Evolutionary conservation across 2,329 filamentous ascomycete genomes (phyloP), one percentile per base, ranked within the genome.

Genomic region (Claviceps sp.): DNA sequence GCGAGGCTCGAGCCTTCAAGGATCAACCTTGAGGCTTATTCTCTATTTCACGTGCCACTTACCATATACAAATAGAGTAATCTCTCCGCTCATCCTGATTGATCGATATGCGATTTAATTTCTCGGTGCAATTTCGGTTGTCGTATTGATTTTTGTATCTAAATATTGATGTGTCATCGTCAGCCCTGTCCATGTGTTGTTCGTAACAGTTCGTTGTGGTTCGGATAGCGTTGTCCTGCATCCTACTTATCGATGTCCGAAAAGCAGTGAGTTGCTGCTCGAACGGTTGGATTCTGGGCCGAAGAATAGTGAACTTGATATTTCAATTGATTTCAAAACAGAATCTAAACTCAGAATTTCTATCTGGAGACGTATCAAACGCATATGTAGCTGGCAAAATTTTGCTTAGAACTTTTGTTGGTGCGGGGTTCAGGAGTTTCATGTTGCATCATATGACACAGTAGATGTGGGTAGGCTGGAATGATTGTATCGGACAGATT

Each of bases 21-120:
- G 8, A 8, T 29, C 26, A 34, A 34, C 3, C 29, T 34, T 11
- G 4, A 11, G 29, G 29, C 4, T 11, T 4, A 4, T 34, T 34
- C 3, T 9, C 11, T 17, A 3, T 64, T 23, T 9, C 7, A 14
- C 11, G 4, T 8, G 11, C 13, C 43, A 45, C 44, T 55, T 58
- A 77, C 78, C 78, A 52, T 82, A 81, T 61, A 81, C 80, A 62
- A 81, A 81, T 23, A 72, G 75, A 3, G 71, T 71, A 43, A 66
- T 59, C 13, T 70, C 64, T 26, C 68, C 69, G 49, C 67, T 70
- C 69, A 72, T 71, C 6, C 58, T 67, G 55, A 20, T 22, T 23
- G 29, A 45, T 29, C 22, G 13, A 34, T 34, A 22, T 45, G 16
- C 14, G 14, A 43, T 43, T 1, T 11, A n/a, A 26, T 45, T 29